Percentiles rank a stretch among this genome's conserved stretches.
These are phyloP conservation scores for Leccinum arenicola DNA, from an alignment of 768 basidiomycete species.

Conservation along the genomic window DNA sequence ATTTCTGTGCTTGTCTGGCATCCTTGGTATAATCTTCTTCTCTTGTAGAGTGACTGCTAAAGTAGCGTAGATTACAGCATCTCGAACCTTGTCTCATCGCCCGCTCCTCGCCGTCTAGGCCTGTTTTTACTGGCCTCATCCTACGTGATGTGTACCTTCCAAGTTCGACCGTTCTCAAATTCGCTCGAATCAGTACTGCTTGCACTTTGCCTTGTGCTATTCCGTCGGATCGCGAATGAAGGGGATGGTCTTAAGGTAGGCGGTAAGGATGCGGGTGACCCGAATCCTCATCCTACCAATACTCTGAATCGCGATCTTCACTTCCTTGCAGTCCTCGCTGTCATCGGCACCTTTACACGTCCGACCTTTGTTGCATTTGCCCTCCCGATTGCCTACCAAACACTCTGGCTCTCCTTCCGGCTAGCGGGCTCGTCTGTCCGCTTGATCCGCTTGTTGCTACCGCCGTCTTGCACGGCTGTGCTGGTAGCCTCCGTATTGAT, in stretches of 20 bases:
- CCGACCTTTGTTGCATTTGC: slow-evolving; percentile 36
- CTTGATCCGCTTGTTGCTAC: slow-evolving; percentile 10
- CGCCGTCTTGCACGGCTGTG: slow-evolving; percentile 22
- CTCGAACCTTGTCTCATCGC: slow-evolving; percentile 19
- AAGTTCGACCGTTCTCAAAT: slow-evolving; percentile 40
- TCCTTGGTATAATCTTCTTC: slow-evolving; percentile 29
- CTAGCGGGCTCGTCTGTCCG: slow-evolving; percentile 10
- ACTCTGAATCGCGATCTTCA: slow-evolving; percentile 19
- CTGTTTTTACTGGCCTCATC: slow-evolving; percentile 35
- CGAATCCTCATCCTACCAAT: neutral
- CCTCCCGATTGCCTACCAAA: slow-evolving; percentile 30
- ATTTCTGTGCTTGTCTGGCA: slow-evolving; percentile 31
- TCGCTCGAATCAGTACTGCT: slow-evolving; percentile 34
- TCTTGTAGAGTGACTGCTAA: slow-evolving; percentile 2
- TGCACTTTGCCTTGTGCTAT: slow-evolving; percentile 27
- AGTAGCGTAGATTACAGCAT: slow-evolving; percentile 24
- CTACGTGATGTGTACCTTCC: slow-evolving; percentile 36
- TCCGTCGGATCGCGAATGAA: slow-evolving; percentile 18
- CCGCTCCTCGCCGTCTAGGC: slow-evolving; percentile 17
- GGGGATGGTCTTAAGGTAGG: neutral
- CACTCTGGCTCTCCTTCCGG: slow-evolving; percentile 15
- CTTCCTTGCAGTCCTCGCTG: slow-evolving; percentile 25
- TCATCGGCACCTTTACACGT: slow-evolving; percentile 33
- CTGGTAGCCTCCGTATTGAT: slow-evolving; percentile 18
- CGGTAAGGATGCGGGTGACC: neutral